Evolutionary conservation across 1,139 yeast species (phyloP).

Genomic region (Pichia terricola): DNA sequence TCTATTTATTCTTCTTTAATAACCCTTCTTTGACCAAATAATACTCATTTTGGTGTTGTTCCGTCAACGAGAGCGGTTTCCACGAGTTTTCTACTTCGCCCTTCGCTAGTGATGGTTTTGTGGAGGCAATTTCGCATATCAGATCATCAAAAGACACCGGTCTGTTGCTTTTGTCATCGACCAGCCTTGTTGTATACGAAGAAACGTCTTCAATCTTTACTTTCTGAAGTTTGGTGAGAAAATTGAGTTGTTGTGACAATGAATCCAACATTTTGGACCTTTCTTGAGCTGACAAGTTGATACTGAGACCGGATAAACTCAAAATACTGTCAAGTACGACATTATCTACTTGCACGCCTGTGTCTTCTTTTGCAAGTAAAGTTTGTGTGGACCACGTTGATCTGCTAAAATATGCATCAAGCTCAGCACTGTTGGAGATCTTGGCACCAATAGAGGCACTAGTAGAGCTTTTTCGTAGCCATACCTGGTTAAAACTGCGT

Average conservation of each 20-base stretch:
- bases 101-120: constrained; percentile 18
- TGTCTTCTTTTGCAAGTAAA: constrained; percentile 5
- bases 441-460: constrained; percentile 6
- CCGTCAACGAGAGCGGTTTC: constrained; percentile 28
- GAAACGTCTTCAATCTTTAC: constrained; percentile 4
- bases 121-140: constrained; percentile 15
- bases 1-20: constrained; percentile 24
- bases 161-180: constrained; percentile 14
- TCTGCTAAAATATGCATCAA: constrained; percentile 7
- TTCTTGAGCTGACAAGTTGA: constrained; percentile 9
- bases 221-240: constrained; percentile 19
- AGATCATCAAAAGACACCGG: constrained; percentile 24
- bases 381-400: constrained; percentile 17
- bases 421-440: constrained; percentile 5
- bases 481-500: too few relatives aligned
- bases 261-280: constrained; percentile 10
- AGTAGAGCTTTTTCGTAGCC: background rate
- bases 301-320: constrained; percentile 23
- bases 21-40: constrained; percentile 33
- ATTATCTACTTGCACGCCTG: constrained; percentile 7
- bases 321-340: constrained; percentile 15
- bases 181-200: constrained; percentile 10
- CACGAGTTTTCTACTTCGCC: constrained; percentile 32
- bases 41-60: constrained; percentile 24
- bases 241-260: constrained; percentile 20